Base-by-base conservation (phyloP, 768 basidiomycete species). In the Lactarius akahatsu region DNA sequence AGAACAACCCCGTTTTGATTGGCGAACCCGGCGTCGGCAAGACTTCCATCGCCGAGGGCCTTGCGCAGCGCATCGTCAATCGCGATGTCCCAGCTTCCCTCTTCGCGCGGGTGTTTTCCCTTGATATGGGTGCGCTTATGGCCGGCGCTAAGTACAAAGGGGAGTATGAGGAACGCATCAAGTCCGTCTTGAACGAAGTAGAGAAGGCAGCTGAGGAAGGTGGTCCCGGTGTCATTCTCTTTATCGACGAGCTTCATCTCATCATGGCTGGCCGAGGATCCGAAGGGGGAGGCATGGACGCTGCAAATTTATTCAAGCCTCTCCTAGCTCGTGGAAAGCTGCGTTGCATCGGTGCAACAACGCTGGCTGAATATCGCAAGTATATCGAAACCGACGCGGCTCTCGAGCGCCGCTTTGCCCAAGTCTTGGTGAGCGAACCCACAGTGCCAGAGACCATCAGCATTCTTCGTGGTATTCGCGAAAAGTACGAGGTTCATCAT, bases 121-220 rank as follows among this genome's bases (percentile, higher is more conserved):
- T 98, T 38, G 96, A 97, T 74, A 92, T 97, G 90, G 96, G 96
- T 69, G 93, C 95, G 1, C 84, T 98, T 62, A 94, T 94, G 91
- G 94, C 94, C 15, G 91, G 91, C 47, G 91, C 91, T 23, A 90
- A 90, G 75, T 95, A 94, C 80, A 96, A 95, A 74, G 96, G 90
- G 58, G 94, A 98, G 78, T 99, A 95, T 76, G 96, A 98, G 78
- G 96, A 98, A 75, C 90, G 96, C 47, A 87, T 98, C 78, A 98
- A 97, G 76, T 79, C 89, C 13, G 93, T 98, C 62, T 78, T 99
- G 64, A 88, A 89, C 75, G 96, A 98, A 78, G 88, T 98, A 68
- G 96, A 98, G 76, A 95, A 96, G 77, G 85, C 90, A 0, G 80
- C 88, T 0, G 86, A 90, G 30, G 86, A 91, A 55, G 86, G 91